Evolutionary conservation across 768 basidiomycete genomes (phyloP), one percentile per base, ranked within the genome.

Genomic region (Calocera viscosa): DNA sequence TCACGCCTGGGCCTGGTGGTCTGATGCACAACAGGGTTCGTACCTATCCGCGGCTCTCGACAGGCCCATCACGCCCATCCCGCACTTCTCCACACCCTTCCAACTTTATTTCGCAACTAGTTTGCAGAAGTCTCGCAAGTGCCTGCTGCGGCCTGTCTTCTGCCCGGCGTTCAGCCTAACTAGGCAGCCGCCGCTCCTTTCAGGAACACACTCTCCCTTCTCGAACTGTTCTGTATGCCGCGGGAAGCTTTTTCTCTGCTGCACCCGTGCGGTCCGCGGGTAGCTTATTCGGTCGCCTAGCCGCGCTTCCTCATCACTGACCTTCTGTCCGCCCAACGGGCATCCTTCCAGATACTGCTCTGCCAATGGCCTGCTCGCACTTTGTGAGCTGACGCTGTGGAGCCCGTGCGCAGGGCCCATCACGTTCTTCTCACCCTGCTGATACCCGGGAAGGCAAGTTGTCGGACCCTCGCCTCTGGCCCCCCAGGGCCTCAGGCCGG

Each of bases 161-260:
- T 26, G 7, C 43, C 24, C 43, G 16, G 16, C 24, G 16, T 8
- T 8, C 30, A 16, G 53, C 53, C 53, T 30, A 60, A 30, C 26
- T 16, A 16, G 53, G 53, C 53, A 26, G 30, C 11, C 7, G 53
- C 53, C 53, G 53, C 53, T 60, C 53, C 30, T 60, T 10, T 30
- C 53, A 60, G 53, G 53, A 60, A 60, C 53, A 60, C 24, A 26
- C 30, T 60, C 19, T 60, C 8, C 26, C 53, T 60, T 60, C 53
- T 26, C 30, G 53, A 60, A 60, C 26, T 5, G 14, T 16, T 16
- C 30, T 11, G 53, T 32, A 22, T 32, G 22, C 53, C 53, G 53
- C 53, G 53, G 53, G 53, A 60, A 60, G 53, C 30, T 60, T 26
- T 60, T 49, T 5, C 14, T 47, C 7, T 7, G 14, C 11, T 12